phyloP scores from a whole-genome alignment of 2,329 filamentous ascomycete species.

The Aschersonia sp. region DNA sequence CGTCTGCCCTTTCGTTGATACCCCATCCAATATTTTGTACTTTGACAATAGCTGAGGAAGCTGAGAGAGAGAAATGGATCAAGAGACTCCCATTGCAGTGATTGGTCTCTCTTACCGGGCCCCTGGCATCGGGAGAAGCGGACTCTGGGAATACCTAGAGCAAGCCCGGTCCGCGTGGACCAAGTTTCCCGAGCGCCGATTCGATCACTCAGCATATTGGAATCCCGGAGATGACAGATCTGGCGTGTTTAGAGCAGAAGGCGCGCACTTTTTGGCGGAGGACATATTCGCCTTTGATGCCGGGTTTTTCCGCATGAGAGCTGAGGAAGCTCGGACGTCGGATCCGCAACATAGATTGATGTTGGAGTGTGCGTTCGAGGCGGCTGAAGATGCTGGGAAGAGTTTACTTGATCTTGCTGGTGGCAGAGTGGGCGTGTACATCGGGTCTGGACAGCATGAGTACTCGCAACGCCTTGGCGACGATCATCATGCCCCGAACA shows the following conservation, averaged over 20 bases:
- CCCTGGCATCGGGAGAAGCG: conserved; percentile 17
- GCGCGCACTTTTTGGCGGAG: conserved; percentile 20
- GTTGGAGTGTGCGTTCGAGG: conserved; percentile 32
- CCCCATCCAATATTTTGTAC: no score
- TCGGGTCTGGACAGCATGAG: conserved; percentile 1
- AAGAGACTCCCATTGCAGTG: conserved; percentile 21
- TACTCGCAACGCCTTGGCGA: not conserved
- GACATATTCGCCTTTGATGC: conserved; percentile 29
- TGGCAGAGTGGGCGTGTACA: conserved; percentile 28
- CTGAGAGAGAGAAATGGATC: not conserved
- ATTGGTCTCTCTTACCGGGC: conserved; percentile 24
- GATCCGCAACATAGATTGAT: conserved; percentile 34
- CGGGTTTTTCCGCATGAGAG: conserved; percentile 28
- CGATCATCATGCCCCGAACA: conserved; percentile 1
- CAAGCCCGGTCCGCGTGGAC: conserved; percentile 20
- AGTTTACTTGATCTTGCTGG: conserved; percentile 27
- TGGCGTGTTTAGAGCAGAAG: conserved; percentile 8
- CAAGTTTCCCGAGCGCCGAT: conserved; percentile 10
- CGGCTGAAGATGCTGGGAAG: conserved; percentile 30
- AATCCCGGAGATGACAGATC: conserved; percentile 17
- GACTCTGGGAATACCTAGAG: conserved; percentile 19
- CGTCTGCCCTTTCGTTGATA: no score
- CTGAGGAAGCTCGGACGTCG: conserved; percentile 23
- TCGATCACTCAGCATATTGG: conserved; percentile 12
- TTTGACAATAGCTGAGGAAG: no score